Percentiles rank a stretch among this genome's conserved stretches.
phyloP scores from a whole-genome alignment of 306 rosid species.

The Begonia loranthoides region DNA sequence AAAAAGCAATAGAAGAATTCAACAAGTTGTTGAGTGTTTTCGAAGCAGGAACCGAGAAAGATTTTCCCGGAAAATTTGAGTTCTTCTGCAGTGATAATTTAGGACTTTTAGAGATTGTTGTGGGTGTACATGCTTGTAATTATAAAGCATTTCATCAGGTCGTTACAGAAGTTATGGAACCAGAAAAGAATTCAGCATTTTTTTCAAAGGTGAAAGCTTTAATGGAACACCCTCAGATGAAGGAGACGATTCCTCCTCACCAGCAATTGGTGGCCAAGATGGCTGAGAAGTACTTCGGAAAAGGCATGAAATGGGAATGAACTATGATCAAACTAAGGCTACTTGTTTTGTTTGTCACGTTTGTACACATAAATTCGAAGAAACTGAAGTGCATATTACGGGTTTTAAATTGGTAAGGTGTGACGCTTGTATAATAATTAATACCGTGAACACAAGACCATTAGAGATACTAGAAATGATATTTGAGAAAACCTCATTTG shows the following conservation, averaged over 20 bases:
- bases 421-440: no score
- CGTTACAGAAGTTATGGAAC: neutral
- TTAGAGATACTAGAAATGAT: no score
- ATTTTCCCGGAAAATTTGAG: conserved; percentile 11
- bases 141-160: conserved; percentile 22
- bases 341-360: no score
- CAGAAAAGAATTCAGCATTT: conserved; percentile 11
- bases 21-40: conserved; percentile 13
- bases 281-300: neutral
- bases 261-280: conserved; percentile 18
- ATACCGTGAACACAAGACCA: no score
- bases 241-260: conserved; percentile 30
- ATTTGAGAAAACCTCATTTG: no score
- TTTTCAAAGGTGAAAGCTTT: conserved; percentile 27
- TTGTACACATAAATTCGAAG: no score
- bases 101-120: conserved; percentile 28
- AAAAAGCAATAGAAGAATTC: conserved; percentile 15
- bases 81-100: conserved; percentile 8
- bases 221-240: conserved; percentile 23
- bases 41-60: conserved; percentile 26
- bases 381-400: no score
- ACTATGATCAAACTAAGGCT: no score
- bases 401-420: no score
- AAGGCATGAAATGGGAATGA: no score
- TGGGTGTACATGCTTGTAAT: conserved; percentile 16